A percentile compares a stretch with the other conserved stretches of the same genome.
Evolutionary conservation across 2,329 filamentous ascomycete species (phyloP).

Genomic region (Diplodia intermedia): DNA sequence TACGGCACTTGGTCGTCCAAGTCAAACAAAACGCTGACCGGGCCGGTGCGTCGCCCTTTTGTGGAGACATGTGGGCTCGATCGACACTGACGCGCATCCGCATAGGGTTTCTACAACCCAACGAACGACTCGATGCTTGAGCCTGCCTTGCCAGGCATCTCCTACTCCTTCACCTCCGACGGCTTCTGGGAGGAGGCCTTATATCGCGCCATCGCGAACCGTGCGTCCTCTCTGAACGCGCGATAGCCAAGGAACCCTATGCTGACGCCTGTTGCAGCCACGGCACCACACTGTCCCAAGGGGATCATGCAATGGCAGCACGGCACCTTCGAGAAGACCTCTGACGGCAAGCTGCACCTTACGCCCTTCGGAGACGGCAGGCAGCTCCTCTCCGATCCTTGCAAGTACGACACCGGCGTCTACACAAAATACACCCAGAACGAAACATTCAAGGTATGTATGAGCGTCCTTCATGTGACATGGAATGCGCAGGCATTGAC

Average conservation of each 20-base stretch:
- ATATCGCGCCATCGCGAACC: conserved; percentile 73
- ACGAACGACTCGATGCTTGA: conserved; percentile 70
- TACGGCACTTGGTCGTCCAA: conserved; percentile 78
- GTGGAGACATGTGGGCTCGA: conserved; percentile 13
- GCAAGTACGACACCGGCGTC: conserved; percentile 59
- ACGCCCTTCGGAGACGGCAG: conserved; percentile 71
- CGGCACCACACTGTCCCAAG: conserved; percentile 65
- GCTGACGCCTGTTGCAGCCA: conserved; percentile 55
- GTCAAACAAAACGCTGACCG: conserved; percentile 71
- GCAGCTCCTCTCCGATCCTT: conserved; percentile 71
- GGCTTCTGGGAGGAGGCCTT: conserved; percentile 73
- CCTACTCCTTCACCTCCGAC: conserved; percentile 74
- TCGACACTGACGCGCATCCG: conserved; percentile 5
- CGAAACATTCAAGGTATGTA: conserved; percentile 65
- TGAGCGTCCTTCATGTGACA: conserved; percentile 15
- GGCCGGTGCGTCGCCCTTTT: conserved; percentile 61
- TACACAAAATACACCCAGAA: conserved; percentile 73
- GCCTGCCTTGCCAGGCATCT: conserved; percentile 69
- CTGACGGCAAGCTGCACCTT: conserved; percentile 65
- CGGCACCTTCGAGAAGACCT: conserved; percentile 64
- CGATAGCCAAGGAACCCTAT: background rate
- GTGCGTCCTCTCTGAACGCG: conserved; percentile 54
- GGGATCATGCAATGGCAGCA: conserved; percentile 78
- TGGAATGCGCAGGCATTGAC: conserved; percentile 18
- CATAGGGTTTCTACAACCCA: conserved; percentile 72